Conservation (phyloP, 2,329 filamentous ascomycete genomes). For the Aspergillus tamarii region DNA sequence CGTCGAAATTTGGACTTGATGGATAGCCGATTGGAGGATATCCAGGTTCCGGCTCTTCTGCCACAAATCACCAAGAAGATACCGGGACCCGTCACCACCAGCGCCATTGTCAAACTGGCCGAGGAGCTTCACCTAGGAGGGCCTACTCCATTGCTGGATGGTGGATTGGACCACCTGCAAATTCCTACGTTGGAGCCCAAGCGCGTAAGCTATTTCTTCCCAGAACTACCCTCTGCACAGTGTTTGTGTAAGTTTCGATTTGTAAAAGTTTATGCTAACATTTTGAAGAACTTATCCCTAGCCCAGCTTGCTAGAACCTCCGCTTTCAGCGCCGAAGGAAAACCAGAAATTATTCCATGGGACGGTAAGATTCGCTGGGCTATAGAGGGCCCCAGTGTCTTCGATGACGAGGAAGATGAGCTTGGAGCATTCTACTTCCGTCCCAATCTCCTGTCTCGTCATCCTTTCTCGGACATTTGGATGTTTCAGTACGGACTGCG, state of each 20-base stretch:
- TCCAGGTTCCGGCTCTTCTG: conserved; percentile 19
- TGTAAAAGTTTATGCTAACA: neutral
- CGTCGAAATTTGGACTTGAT: conserved; percentile 12
- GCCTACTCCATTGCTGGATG: conserved; percentile 12
- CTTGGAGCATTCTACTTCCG: conserved; percentile 16
- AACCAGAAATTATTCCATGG: conserved; percentile 17
- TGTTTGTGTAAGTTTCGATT: neutral
- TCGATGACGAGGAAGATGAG: conserved; percentile 27
- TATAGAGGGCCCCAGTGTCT: conserved; percentile 25
- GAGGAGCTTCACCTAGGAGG: neutral
- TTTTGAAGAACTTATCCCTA: neutral
- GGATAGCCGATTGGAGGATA: conserved; percentile 23
- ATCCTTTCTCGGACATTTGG: conserved; percentile 20
- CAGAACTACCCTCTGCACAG: neutral
- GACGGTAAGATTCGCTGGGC: conserved; percentile 28
- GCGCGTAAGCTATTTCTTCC: conserved; percentile 11
- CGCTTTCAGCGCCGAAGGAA: too few species aligned
- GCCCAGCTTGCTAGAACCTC: neutral
- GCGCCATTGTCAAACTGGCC: neutral
- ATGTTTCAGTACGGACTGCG: conserved; percentile 38
- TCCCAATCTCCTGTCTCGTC: conserved; percentile 13
- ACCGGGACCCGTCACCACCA: neutral
- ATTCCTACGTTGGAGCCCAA: conserved; percentile 20
- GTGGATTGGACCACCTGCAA: conserved; percentile 14
- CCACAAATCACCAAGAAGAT: conserved; percentile 11